Percentiles rank a stretch among this genome's conserved stretches.
Evolutionary conservation across 1,139 yeast genomes (phyloP).

Genomic region (Nakaseomyces bracarensis): DNA sequence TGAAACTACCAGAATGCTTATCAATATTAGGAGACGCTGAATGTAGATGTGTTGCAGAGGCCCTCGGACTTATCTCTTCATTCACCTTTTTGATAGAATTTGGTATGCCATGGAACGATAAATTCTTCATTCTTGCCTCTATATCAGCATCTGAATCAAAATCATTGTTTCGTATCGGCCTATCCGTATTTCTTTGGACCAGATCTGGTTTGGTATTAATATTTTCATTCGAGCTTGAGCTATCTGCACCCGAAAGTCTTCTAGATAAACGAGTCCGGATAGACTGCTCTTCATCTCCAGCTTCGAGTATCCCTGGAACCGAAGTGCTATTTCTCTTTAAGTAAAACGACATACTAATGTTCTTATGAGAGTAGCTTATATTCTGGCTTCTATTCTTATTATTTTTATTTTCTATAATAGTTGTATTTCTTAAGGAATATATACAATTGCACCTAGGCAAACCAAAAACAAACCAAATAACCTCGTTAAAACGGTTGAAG

Average conservation of each 20-base stretch:
- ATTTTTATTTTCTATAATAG: too few relatives aligned
- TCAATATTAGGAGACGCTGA: conserved; percentile 11
- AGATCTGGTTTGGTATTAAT: background rate
- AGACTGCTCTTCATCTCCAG: background rate
- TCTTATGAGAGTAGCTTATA: too few relatives aligned
- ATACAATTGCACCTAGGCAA: too few relatives aligned
- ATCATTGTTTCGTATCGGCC: background rate
- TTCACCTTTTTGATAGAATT: conserved; percentile 15
- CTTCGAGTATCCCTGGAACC: conserved; percentile 1
- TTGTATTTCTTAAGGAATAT: too few relatives aligned
- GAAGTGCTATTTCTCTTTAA: conserved; percentile 1
- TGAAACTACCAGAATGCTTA: background rate
- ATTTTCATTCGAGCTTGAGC: background rate
- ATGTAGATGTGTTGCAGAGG: conserved; percentile 13
- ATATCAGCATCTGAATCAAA: background rate
- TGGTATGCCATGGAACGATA: conserved; percentile 25
- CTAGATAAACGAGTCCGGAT: background rate
- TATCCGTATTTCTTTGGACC: background rate
- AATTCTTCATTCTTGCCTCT: conserved; percentile 23
- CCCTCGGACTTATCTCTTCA: background rate
- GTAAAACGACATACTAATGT: background rate
- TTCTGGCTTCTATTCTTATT: too few relatives aligned
- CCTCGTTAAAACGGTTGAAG: too few relatives aligned
- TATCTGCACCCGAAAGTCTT: background rate
- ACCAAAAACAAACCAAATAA: too few relatives aligned